Conservation (phyloP, 495 filamentous ascomycete species). For the Margaritispora aquatica region DNA sequence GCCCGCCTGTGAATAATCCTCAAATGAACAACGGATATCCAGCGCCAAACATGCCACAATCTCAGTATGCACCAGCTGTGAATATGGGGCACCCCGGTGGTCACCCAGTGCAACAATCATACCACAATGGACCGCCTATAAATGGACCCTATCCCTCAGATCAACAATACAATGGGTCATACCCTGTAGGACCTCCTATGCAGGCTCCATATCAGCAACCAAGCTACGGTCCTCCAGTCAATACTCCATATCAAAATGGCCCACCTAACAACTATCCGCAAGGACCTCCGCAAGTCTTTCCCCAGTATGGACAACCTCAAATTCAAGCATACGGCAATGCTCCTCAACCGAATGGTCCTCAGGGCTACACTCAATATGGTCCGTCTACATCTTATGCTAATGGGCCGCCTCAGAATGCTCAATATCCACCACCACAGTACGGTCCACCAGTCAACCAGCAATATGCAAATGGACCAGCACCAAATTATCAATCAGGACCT, state of each 20-base stretch:
- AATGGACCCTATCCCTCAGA: neutral
- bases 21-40: neutral
- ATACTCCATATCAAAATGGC: neutral
- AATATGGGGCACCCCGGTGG: neutral
- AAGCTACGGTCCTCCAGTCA: slow-evolving; percentile 3
- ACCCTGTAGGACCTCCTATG: neutral
- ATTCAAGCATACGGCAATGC: neutral
- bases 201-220: neutral
- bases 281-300: no score
- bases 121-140: neutral
- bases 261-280: slow-evolving; percentile 4
- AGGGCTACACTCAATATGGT: slow-evolving; percentile 9
- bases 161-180: neutral
- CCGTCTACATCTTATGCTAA: neutral
- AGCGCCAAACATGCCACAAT: neutral
- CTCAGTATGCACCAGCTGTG: neutral
- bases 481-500: neutral
- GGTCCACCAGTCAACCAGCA: neutral
- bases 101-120: neutral
- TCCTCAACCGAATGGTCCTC: slow-evolving; percentile 7
- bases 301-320: neutral
- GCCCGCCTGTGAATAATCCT: neutral
- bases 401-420: slow-evolving; percentile 6
- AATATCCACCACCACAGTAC: slow-evolving; percentile 4
- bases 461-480: slow-evolving; percentile 2